Conservation (phyloP, 2,329 filamentous ascomycete species). For the Cytospora piceae region DNA sequence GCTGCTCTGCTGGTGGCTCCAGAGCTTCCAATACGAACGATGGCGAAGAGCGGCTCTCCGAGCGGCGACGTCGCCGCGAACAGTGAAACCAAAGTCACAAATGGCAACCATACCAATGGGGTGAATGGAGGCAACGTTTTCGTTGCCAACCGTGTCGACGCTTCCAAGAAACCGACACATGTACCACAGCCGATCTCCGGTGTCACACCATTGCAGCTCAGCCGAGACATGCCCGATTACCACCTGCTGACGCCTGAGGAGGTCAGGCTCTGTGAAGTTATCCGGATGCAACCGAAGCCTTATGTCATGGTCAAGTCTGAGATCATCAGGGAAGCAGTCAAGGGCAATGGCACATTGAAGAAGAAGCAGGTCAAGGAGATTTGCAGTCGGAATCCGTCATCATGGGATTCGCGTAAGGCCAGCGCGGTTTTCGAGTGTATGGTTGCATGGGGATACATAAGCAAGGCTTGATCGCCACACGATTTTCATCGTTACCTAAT, state of each 20-base stretch:
- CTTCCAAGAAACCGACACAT: conserved; percentile 55
- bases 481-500: too few relatives aligned
- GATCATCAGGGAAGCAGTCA: conserved; percentile 87
- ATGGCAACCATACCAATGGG: conserved; percentile 54
- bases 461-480: conserved; percentile 65
- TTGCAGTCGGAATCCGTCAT: conserved; percentile 52
- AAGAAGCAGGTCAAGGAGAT: conserved; percentile 93
- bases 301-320: conserved; percentile 95
- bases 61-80: conserved; percentile 45
- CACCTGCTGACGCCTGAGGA: conserved; percentile 87
- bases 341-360: conserved; percentile 84
- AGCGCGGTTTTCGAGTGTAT: conserved; percentile 93
- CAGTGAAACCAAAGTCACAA: conserved; percentile 51
- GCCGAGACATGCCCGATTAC: conserved; percentile 77
- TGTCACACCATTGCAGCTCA: conserved; percentile 67
- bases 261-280: conserved; percentile 79
- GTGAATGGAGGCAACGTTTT: conserved; percentile 51
- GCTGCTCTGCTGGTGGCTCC: conserved; percentile 78
- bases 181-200: conserved; percentile 61
- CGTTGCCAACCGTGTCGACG: conserved; percentile 46
- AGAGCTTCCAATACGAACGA: conserved; percentile 69
- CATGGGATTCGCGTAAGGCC: conserved; percentile 80
- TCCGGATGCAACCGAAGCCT: conserved; percentile 88
- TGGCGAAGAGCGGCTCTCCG: conserved; percentile 38
- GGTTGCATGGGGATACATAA: conserved; percentile 89